A percentile compares a stretch with the other conserved stretches of the same genome.
These are phyloP conservation scores for Zymoseptoria brevis DNA, from an alignment of 2,329 filamentous ascomycete genomes.

Conservation along the genomic window DNA sequence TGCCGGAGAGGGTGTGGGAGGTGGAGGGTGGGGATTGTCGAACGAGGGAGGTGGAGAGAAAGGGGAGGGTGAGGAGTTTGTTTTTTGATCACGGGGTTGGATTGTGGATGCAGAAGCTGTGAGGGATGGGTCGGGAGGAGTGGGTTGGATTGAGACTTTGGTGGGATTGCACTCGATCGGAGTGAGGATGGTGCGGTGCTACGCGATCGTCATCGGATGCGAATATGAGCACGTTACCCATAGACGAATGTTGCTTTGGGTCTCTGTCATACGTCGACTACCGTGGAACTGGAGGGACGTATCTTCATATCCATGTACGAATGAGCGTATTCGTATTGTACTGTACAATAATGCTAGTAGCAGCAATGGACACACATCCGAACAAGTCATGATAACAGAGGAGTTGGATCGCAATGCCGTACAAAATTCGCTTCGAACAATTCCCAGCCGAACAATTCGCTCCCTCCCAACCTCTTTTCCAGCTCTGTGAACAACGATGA, in stretches of 20 bases:
- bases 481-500: not conserved
- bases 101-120: constrained; percentile 21
- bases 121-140: not conserved
- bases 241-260: no score
- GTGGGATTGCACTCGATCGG: not conserved
- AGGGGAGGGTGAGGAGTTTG: constrained; percentile 16
- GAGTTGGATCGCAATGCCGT: not conserved
- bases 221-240: no score
- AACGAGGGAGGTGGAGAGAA: constrained; percentile 3
- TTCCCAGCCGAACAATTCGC: not conserved
- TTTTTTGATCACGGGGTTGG: constrained; percentile 21
- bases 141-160: not conserved
- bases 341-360: not conserved
- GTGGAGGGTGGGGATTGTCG: not conserved
- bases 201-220: no score
- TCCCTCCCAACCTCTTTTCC: not conserved
- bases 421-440: not conserved
- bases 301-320: not conserved
- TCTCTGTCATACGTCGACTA: no score
- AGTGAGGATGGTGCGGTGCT: not conserved
- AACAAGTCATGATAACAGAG: not conserved
- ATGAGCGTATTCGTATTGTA: not conserved
- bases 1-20: constrained; percentile 18
- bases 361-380: not conserved
- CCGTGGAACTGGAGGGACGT: not conserved